Base-by-base conservation (phyloP, 768 basidiomycete species). In the Tylopilus rubrobrunneus region DNA sequence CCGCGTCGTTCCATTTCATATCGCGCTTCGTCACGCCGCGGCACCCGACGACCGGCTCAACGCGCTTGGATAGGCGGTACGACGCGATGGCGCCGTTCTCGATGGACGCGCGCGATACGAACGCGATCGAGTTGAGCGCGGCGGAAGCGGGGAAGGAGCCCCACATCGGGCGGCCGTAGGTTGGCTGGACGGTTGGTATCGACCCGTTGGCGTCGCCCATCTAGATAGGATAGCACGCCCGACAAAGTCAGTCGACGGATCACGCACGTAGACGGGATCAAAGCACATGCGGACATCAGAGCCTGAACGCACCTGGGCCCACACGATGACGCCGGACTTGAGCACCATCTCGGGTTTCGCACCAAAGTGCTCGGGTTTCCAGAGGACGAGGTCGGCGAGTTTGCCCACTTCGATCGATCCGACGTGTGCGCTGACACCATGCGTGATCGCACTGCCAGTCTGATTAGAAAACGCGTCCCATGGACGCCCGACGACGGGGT, bases 201-300 rank as follows among this genome's bases (percentile, higher is more conserved):
- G 93, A 95, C 2, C 81, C 97, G 69, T 98, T 98, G 0, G 96
- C 89, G 43, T 99, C 97, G 17, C 97, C 97, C 85, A 99, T 89
- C 89, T 57, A 15, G 7, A 19, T 9, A 34, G 33, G 14, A 34
- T 8, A 31, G 7, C 7, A 31, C 31, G 31, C 7, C 1, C 31
- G 31, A 8, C 11, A n/a, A n/a, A 15, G 39, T 39, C 39, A 39
- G 39, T 19, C 39, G n/a, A 39, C 39, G 36, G 7, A 10, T 39
- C 8, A 37, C 17, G 15, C 25, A 25, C 25, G 25, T 2, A 25
- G 25, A 25, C 5, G 25, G 4, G 19, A 19, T 19, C 19, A 19
- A 19, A 1, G 33, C 11, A 34, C 36, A 37, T 5, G 9, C 14
- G 6, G 17, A 37, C 2, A 17, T 1, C 6, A 17, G 6, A 2